Evolutionary conservation across 2,329 filamentous ascomycete species (phyloP).

Genomic region (Pseudocercospora crystallina): DNA sequence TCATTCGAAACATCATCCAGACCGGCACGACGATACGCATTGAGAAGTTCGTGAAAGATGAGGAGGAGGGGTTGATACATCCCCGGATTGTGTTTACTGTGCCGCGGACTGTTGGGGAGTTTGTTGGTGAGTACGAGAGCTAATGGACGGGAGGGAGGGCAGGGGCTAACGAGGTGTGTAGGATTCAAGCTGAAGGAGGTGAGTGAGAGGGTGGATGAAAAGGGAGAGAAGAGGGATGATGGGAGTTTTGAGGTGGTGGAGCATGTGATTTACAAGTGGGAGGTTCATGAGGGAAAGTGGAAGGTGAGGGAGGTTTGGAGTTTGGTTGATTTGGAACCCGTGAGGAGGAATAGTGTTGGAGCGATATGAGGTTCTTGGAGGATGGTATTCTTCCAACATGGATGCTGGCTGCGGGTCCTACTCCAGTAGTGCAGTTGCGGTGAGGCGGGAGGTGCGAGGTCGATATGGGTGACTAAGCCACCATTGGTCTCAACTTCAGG

Average conservation of each 20-base stretch:
- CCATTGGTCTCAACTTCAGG: too few species aligned
- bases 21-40: constrained; percentile 1
- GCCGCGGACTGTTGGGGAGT: neutral
- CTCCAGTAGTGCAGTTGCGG: too few species aligned
- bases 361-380: too few species aligned
- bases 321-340: constrained; percentile 4
- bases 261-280: constrained; percentile 10
- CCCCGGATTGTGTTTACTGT: neutral
- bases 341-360: neutral
- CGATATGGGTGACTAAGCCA: too few species aligned
- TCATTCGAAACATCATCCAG: constrained; percentile 4
- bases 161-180: neutral
- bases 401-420: too few species aligned
- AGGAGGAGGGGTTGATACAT: neutral
- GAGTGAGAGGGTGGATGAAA: neutral
- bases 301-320: constrained; percentile 12
- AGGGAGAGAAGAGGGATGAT: neutral
- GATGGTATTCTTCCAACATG: too few species aligned
- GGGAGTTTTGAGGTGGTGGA: constrained; percentile 4
- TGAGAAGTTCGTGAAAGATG: constrained; percentile 5
- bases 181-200: neutral
- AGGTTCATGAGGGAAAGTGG: constrained; percentile 1
- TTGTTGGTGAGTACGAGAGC: neutral
- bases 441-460: too few species aligned
- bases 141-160: neutral